These are phyloP conservation scores for Nyctanthes arbortristis DNA, from an alignment of 257 asterid species.

Conservation along the genomic window DNA sequence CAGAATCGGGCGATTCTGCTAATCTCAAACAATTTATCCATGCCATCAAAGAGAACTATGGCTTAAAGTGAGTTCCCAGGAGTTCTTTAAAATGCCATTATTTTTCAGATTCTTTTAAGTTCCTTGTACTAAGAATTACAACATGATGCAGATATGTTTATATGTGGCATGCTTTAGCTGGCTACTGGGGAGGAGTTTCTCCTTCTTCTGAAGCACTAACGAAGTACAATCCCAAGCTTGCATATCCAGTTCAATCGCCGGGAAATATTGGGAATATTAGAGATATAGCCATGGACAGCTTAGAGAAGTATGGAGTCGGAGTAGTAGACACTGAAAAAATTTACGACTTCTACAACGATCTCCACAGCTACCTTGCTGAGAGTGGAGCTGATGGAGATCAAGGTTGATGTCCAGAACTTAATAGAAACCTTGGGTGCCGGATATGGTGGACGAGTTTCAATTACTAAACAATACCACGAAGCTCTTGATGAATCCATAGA, in stretches of 20 bases:
- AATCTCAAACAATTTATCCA: conserved; percentile 35
- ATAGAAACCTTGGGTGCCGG: conserved; percentile 58
- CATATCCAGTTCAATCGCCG: conserved; percentile 58
- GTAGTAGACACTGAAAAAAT: conserved; percentile 48
- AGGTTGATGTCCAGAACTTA: conserved; percentile 74
- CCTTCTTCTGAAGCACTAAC: conserved; percentile 40
- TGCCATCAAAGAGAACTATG: conserved; percentile 34
- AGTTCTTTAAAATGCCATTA: not conserved
- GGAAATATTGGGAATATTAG: conserved; percentile 54
- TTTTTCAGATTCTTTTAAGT: not conserved
- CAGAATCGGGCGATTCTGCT: conserved; percentile 25
- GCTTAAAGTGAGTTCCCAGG: conserved; percentile 31
- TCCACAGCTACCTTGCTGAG: conserved; percentile 61
- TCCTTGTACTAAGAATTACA: not conserved
- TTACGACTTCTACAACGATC: conserved; percentile 59
- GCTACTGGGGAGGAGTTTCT: conserved; percentile 80
- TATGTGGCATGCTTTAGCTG: conserved; percentile 77
- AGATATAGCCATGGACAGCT: conserved; percentile 57
- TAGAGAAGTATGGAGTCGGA: conserved; percentile 73
- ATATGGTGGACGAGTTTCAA: conserved; percentile 69
- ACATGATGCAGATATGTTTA: conserved; percentile 51
- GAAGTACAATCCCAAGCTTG: conserved; percentile 59
- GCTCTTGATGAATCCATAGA: conserved; percentile 64
- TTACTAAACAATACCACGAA: conserved; percentile 56
- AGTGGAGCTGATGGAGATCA: conserved; percentile 75